Base-by-base conservation (phyloP, 768 basidiomycete genomes). In the Pisolithus tinctorius region DNA sequence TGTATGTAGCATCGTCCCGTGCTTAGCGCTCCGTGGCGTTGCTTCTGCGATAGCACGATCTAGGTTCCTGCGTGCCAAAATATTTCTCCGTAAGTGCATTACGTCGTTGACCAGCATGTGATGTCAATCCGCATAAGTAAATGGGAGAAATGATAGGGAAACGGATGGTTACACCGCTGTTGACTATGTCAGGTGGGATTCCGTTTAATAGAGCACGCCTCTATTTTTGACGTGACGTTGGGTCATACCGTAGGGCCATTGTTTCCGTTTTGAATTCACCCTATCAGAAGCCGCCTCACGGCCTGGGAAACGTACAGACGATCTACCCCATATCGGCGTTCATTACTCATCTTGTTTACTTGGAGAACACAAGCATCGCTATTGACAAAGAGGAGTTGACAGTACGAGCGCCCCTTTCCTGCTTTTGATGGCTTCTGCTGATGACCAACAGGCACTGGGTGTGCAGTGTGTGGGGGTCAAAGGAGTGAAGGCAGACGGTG, bases 131-230 rank as follows among this genome's bases (percentile, higher is more conserved):
- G 34, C 57, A 20, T 4, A 23, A 95, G 93, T 97, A 51, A 97
- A 96, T 63, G 74, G 80, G 11, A 78, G 75, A 57, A 96, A 95
- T 60, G 94, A 97, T 62, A 76, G 93, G 50, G 94, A 97, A 68
- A 96, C 93, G 0, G 79, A 83, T 26, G 86, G 82, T 6, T 95
- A 94, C 64, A 81, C 78, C 5, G 93, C 91, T 0, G 74, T 79
- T 3, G 88, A 94, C 69, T 95, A 95, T 62, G 80, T 97, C 59
- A 74, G 70, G 88, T 90, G 58, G 58, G 74, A 59, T 5, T 47
- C 48, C 40, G 42, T 49, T 30, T 20, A 38, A 49, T 56, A 27
- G 55, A 45, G 40, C 27, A 40, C 39, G 50, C 7, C 11, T 27
- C 36, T 37, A 36, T 20, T 6, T 20, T 48, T 54, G 27, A 50